Evolutionary conservation across 2,329 filamentous ascomycete species (phyloP), one percentile per base, ranked within the genome.

Genomic region (Colletotrichum melonis): DNA sequence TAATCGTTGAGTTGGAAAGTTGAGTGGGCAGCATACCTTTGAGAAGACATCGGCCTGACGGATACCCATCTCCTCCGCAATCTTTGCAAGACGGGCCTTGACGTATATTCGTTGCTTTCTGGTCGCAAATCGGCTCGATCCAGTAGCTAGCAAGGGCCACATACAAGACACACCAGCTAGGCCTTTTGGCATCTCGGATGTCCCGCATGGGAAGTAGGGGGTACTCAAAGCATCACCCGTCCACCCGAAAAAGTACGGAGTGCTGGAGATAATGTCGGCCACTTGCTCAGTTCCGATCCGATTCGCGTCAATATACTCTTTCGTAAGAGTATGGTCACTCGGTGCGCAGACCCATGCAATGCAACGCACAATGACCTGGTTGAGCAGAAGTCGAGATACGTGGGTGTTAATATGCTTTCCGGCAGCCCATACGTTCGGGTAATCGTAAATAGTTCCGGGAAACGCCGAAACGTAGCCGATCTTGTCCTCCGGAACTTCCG

Each of bases 351-450:
- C 72, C 77, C 77, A 78, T 26, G 72, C 72, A 14, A 77, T 72
- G 70, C 76, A 78, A 1, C 77, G 74, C 8, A 74, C 70, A 28
- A 76, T 65, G 49, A 78, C 76, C 16, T 76, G 74, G 1, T 76
- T 74, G 3, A 78, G 75, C 12, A 78, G 56, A 22, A 78, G 69
- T 19, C 76, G 69, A 8, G 74, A 76, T 2, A 77, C 76, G 55
- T 78, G 74, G 11, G 75, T 76, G 55, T 76, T 78, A 52, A 78
- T 74, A 22, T 78, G 76, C 58, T 78, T 78, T 4, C 75, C 76
- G 6, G 77, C 77, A 4, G 76, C 75, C 76, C 76, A 78, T 9
- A 78, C 71, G 52, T 77, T 76, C 11, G 76, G 76, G 42, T 75
- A 78, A 7, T 72, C 70, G 52, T 70, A 77, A 8, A 78, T 57